Evolutionary conservation across 2,329 filamentous ascomycete genomes (phyloP).

Genomic region (Colletotrichum liriopes): DNA sequence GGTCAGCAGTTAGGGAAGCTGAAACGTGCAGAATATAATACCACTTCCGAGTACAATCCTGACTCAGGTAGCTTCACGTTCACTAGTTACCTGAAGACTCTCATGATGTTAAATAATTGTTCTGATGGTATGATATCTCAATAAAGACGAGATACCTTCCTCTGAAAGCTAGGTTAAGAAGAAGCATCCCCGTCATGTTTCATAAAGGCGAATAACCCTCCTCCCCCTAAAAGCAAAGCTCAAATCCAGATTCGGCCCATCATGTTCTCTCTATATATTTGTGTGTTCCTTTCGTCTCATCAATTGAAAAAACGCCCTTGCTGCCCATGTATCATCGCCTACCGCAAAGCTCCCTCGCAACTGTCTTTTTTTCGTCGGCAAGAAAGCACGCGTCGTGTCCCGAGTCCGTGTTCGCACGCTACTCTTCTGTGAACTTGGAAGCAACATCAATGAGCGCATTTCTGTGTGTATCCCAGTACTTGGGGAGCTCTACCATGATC

Average conservation of each 20-base stretch:
- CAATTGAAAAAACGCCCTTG: neutral
- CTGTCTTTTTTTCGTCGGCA: neutral
- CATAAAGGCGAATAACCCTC: no score
- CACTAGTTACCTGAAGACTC: no score
- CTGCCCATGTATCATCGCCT: neutral
- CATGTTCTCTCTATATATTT: neutral
- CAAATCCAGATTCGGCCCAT: neutral
- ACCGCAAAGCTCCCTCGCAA: neutral
- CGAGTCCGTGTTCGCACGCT: neutral
- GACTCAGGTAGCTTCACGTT: no score
- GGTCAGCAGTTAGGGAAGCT: no score
- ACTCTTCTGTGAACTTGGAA: neutral
- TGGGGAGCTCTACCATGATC: slow-evolving; percentile 5
- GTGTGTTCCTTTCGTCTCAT: neutral
- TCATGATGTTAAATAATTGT: no score
- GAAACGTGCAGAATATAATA: no score
- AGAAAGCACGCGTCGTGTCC: neutral
- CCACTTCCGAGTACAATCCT: no score
- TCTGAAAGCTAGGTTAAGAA: no score
- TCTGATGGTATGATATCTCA: no score
- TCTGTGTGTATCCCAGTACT: neutral
- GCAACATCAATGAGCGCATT: slow-evolving; percentile 6
- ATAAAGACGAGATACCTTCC: no score
- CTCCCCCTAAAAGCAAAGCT: neutral
- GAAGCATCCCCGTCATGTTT: no score